Conservation (phyloP, 1,284 basidiomycete species). For the Microbotryum silenes-acaulis region DNA sequence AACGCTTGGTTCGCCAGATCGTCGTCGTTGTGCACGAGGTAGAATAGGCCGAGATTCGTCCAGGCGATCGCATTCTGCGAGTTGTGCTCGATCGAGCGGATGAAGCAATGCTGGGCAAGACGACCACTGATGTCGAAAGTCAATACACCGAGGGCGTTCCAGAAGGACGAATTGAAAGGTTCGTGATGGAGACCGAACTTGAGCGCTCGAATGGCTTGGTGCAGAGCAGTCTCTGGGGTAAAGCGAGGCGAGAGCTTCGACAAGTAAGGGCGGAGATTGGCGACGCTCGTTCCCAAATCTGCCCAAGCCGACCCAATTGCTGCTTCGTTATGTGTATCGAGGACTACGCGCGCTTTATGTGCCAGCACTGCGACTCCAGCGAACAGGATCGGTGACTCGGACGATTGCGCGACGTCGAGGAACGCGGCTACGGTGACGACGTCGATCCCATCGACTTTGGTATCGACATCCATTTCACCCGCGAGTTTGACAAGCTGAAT, state of each 20-base stretch:
- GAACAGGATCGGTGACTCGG: constrained; percentile 18
- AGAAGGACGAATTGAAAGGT: constrained; percentile 65
- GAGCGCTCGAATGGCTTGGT: constrained; percentile 57
- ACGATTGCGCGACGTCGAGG: neutral
- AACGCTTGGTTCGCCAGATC: constrained; percentile 83
- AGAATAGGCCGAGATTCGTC: constrained; percentile 85
- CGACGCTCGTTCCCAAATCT: constrained; percentile 65
- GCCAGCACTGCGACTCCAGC: constrained; percentile 53
- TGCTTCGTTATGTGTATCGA: constrained; percentile 56
- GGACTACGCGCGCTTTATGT: constrained; percentile 63
- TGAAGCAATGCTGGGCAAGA: constrained; percentile 82
- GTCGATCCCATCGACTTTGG: constrained; percentile 22
- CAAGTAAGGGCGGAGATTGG: constrained; percentile 46
- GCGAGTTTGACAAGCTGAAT: constrained; percentile 8
- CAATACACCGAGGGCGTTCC: constrained; percentile 73
- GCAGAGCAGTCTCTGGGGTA: constrained; percentile 41
- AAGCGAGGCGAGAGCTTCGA: constrained; percentile 35
- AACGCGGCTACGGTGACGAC: constrained; percentile 18
- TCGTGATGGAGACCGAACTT: constrained; percentile 69
- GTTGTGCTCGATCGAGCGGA: constrained; percentile 79
- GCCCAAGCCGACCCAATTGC: constrained; percentile 60
- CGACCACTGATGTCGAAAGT: constrained; percentile 61
- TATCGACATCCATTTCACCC: constrained; percentile 37
- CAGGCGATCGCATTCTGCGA: constrained; percentile 59
- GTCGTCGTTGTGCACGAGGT: constrained; percentile 69